Base-by-base conservation (phyloP, 139 green algal species). In the Choricystis sp. region DNA sequence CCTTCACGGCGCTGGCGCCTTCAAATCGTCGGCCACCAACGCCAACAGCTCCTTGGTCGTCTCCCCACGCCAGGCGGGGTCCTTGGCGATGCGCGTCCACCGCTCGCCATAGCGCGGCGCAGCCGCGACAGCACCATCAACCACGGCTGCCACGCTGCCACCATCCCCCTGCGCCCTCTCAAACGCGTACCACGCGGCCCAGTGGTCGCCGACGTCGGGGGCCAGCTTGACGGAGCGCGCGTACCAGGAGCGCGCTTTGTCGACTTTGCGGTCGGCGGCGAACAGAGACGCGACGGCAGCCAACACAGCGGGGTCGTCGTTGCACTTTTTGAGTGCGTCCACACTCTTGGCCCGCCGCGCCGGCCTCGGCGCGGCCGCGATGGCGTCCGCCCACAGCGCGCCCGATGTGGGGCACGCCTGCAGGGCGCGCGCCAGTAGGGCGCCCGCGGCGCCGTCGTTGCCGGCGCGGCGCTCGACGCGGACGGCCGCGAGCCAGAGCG, bases 251-350 rank as follows among this genome's bases (percentile, higher is more conserved):
- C 90, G 73, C 23, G 88, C 89, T 75, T 96, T 96, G 69, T 93
- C 87, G 4, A 87, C 72, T 74, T 97, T 98, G 26, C 86, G 72
- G 75, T 98, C 90, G 2, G 73, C 61, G 81, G 81, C 89, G 72
- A 99, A 99, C 62, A 97, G 85, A 62, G 81, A 67, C 16, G 90
- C 92, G 4, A 96, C 83, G 40, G 88, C 88, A 3, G 81, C 85
- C 31, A 90, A 81, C 19, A 96, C 76, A 60, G 79, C 52, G 5
- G 89, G 79, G 68, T 95, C 85, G 66, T 95, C 85, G 55, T 87
- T 86, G 78, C 89, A 94, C 29, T 81, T 79, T 73, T 95, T 96
- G 4, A 99, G 77, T 23, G 91, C 93, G 63, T 99, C 93, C 24
- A 89, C 86, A 56, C 73, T 80, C 66, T 89, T 83, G 56, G 68